Evolutionary conservation across 2,329 filamentous ascomycete genomes (phyloP).

Genomic region (Exophiala aquamarina): DNA sequence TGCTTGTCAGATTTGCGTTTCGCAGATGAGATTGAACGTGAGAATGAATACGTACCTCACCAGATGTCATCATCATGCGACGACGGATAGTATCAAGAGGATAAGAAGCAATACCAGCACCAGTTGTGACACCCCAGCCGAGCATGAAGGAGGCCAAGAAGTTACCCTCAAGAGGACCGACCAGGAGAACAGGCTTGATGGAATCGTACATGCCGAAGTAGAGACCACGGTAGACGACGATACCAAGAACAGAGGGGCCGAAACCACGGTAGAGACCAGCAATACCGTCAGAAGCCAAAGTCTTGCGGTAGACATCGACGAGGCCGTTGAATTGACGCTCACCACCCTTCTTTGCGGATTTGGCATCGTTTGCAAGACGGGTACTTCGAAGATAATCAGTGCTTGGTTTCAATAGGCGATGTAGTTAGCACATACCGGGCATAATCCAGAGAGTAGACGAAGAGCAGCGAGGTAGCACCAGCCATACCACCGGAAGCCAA

Average conservation of each 20-base stretch:
- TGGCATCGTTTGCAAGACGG: slow-evolving; percentile 99
- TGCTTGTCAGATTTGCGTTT: slow-evolving; percentile 8
- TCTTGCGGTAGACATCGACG: slow-evolving; percentile 99
- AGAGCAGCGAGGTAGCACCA: slow-evolving; percentile 99
- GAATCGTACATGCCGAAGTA: slow-evolving; percentile 99
- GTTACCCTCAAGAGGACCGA: slow-evolving; percentile 90
- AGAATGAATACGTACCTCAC: slow-evolving; percentile 55
- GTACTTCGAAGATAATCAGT: slow-evolving; percentile 59
- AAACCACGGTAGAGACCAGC: slow-evolving; percentile 99
- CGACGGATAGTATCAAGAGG: slow-evolving; percentile 99
- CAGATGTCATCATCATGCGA: slow-evolving; percentile 99
- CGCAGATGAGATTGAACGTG: neutral
- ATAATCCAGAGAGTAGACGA: slow-evolving; percentile 99
- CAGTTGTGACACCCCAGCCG: slow-evolving; percentile 98
- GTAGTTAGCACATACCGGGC: slow-evolving; percentile 55
- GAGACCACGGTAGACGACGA: slow-evolving; percentile 99
- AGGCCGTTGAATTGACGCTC: slow-evolving; percentile 99
- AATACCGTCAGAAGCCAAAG: slow-evolving; percentile 96
- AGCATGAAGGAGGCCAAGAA: slow-evolving; percentile 99
- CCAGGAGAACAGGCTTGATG: slow-evolving; percentile 96
- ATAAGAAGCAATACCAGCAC: slow-evolving; percentile 99
- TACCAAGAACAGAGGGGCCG: slow-evolving; percentile 98
- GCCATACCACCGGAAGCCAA: slow-evolving; percentile 99
- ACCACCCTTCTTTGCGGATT: slow-evolving; percentile 88
- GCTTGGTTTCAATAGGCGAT: neutral